Percentiles rank a stretch among this genome's conserved stretches.
phyloP scores from a whole-genome alignment of 192 early-diverging fungal genomes.

The Cladochytrium replicatum region DNA sequence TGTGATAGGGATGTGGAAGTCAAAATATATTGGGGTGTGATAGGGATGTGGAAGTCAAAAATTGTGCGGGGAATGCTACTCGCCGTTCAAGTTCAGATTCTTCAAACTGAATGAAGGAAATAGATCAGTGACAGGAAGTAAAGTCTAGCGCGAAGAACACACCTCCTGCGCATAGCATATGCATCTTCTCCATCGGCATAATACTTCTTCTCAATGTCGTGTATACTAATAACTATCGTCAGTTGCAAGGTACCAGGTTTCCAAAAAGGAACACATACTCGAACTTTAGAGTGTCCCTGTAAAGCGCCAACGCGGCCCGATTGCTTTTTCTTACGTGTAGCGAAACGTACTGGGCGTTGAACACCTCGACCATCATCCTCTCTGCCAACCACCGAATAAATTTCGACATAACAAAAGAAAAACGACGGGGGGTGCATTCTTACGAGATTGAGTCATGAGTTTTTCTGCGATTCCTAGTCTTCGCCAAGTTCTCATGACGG shows the following conservation, averaged over 20 bases:
- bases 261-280: constrained; percentile 35
- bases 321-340: constrained; percentile 93
- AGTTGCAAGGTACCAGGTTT: neutral
- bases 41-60: no score
- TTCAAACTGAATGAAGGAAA: no score
- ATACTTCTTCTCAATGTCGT: constrained; percentile 89
- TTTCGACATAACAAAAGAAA: constrained; percentile 5
- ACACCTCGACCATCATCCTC: constrained; percentile 78
- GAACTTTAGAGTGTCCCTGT: constrained; percentile 88
- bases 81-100: no score
- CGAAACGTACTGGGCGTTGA: constrained; percentile 77
- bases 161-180: constrained; percentile 52
- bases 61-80: no score
- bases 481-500: constrained; percentile 94
- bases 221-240: constrained; percentile 40
- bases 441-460: constrained; percentile 87
- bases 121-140: no score
- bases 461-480: constrained; percentile 94
- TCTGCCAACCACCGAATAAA: constrained; percentile 27
- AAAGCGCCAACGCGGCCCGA: constrained; percentile 83
- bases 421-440: constrained; percentile 12
- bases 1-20: no score
- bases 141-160: neutral
- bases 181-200: constrained; percentile 97
- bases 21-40: no score